Evolutionary conservation across 345 rosid species (phyloP), one percentile per base, ranked within the genome.

Genomic region (Hypericum androsaemum): DNA sequence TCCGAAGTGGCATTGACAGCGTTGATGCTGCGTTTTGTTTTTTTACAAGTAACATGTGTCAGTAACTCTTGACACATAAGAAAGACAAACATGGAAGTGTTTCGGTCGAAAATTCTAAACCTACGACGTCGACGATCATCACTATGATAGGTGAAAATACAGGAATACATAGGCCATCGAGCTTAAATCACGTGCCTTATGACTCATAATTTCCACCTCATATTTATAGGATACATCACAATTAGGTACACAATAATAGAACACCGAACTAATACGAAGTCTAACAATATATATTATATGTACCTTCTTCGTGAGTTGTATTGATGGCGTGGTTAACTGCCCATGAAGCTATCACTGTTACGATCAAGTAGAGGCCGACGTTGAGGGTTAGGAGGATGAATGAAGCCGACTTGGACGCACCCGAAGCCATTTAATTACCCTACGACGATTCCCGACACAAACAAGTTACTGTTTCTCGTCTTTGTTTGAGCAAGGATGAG

Each of bases 281-380:
- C 8, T 12, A 11, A 15, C 32, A 10, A 2, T 10, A n/a, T 39
- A 15, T 5, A 39, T 1, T 39, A 15, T 5, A 39, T 1, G 58
- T 79, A 84, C 95, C 88, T 37, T 89, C 52, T 43, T 84, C 86
- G 7, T 54, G 84, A 56, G 89, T 52, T 63, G 62, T 71, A 43
- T 71, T 69, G 39, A 90, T 82, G 37, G 72, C 85, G 59, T 82
- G 92, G 68, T 86, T 90, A 9, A 77, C 67, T 8, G 86, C 87
- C 98, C 96, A 87, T 0, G 85, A 69, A 39, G 95, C 89, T 12
- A 77, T 63, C 11, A 78, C 57, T 8, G 77, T 74, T 57, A 87
- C 60, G 47, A 82, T 69, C 58, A 87, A 82, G 46, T 80, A 90
- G 3, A 90, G 76, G 14, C 70, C 74, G 7, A 84, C 77, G 59